Evolutionary conservation across 2,329 filamentous ascomycete species (phyloP).

Genomic region (Pseudocercospora musae): DNA sequence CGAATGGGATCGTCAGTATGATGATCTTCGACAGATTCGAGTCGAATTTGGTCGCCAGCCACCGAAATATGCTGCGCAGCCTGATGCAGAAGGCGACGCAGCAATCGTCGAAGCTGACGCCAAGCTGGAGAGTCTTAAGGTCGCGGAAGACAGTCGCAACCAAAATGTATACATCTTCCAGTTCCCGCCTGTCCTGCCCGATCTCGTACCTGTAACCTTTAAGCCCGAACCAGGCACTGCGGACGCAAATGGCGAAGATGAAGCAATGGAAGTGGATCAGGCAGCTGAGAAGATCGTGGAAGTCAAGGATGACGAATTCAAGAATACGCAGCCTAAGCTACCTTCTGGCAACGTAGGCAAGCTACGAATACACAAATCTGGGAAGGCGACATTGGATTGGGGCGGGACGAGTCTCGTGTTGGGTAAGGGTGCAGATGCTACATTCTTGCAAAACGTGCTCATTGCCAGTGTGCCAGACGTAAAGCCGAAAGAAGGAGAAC

Average conservation of each 20-base stretch:
- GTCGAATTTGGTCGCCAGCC: constrained; percentile 46
- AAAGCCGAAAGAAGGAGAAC: constrained; percentile 22
- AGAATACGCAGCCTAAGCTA: constrained; percentile 37
- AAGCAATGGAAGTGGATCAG: constrained; percentile 25
- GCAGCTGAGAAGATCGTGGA: constrained; percentile 6
- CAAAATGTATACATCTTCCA: constrained; percentile 62
- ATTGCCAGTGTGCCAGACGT: constrained; percentile 36
- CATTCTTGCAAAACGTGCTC: constrained; percentile 61
- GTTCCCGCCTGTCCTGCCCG: constrained; percentile 61
- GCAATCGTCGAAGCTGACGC: constrained; percentile 35
- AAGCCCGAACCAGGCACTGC: constrained; percentile 31
- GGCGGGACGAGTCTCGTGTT: constrained; percentile 59
- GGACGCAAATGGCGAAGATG: constrained; percentile 8
- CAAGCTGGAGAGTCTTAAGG: constrained; percentile 14
- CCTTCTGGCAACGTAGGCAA: constrained; percentile 58
- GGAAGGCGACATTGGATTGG: constrained; percentile 61
- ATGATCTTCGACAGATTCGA: constrained; percentile 46
- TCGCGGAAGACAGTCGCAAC: constrained; percentile 41
- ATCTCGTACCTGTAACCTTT: constrained; percentile 44
- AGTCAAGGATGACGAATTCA: neutral
- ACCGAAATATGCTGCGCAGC: constrained; percentile 24
- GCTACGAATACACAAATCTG: constrained; percentile 59
- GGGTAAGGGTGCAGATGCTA: constrained; percentile 53
- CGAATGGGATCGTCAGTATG: constrained; percentile 49
- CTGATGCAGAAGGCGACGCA: constrained; percentile 43